Evolutionary conservation across 495 filamentous ascomycete species (phyloP), one percentile per base, ranked within the genome.

Genomic region (Letharia columbiana): DNA sequence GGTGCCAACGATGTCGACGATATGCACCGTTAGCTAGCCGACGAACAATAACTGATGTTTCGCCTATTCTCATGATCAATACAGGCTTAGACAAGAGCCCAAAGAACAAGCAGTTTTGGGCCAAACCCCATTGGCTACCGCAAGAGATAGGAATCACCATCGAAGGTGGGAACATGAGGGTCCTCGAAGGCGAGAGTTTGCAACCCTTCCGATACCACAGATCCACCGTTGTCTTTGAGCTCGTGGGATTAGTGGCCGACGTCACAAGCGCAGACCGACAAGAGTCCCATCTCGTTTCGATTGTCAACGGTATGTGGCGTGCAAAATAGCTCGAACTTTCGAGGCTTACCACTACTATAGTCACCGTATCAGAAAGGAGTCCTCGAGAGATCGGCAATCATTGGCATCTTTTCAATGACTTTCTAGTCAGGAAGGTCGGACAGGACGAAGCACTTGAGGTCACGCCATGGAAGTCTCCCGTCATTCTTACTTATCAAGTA

Each of bases 321-420:
- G 13, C 41, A 9, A 4, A 23, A 7, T 40, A 37, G 15, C 20
- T 37, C 37, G 1, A 23, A 15, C 44, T 52, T 15, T 23, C 23
- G 33, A 44, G 31, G 37, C 28, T 60, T 28, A 52, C 11, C 0
- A 35, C 12, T 23, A 39, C n/a, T 18, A 41, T 61, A 87, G 90
- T 96, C 54, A 89, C 87, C 1, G 84, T 92, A 35, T 91, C 91
- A 13, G 78, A 79, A 15, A 80, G 82, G 2, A 76, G 80, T 9
- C 69, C 81, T 8, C 78, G 52, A 56, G 52, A 84, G 11, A 73
- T 73, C 2, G 79, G 84, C 62, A 84, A 79, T 68, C 85, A 85
- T 67, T 99, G 94, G 94, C 90, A 96, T 71, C 73, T 99, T 7
- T 96, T 99, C 76, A 99, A 99, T 63, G 94, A 99, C 75, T 99